Evolutionary conservation across 495 filamentous ascomycete species (phyloP).

Genomic region (Achaetomiella virescens): DNA sequence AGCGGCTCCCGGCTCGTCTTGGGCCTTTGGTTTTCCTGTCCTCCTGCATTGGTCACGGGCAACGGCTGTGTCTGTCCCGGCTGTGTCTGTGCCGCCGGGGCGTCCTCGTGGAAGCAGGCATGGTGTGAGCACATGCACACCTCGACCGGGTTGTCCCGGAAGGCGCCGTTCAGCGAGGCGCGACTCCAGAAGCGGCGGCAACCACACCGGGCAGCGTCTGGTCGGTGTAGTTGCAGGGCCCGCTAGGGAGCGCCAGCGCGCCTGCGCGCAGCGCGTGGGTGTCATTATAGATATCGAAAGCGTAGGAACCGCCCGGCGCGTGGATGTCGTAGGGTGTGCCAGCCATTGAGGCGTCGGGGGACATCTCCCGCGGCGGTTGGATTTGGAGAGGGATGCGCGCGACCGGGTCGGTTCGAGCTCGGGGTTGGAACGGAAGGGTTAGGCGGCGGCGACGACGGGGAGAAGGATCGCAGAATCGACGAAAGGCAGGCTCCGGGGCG

Average conservation of each 20-base stretch:
- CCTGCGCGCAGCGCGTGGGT: conserved; percentile 25
- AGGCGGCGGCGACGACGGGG: conserved; percentile 1
- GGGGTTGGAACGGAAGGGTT: background rate
- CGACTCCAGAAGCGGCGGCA: conserved; percentile 61
- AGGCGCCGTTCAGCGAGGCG: conserved; percentile 18
- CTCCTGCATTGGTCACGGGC: conserved; percentile 18
- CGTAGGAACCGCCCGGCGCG: conserved; percentile 36
- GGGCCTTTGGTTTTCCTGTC: conserved; percentile 44
- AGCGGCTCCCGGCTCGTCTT: conserved; percentile 35
- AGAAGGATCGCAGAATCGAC: background rate
- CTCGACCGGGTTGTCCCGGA: conserved; percentile 29
- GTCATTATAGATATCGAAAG: conserved; percentile 45
- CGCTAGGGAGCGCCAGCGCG: conserved; percentile 40
- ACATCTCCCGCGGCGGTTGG: conserved; percentile 27
- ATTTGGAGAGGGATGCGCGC: background rate
- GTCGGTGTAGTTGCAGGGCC: conserved; percentile 59
- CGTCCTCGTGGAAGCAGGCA: conserved; percentile 61
- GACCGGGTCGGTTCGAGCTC: background rate
- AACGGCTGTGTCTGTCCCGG: conserved; percentile 18
- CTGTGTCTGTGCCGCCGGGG: too few species aligned
- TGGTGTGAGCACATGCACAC: conserved; percentile 68
- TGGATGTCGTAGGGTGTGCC: conserved; percentile 38
- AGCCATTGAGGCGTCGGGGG: conserved; percentile 41
- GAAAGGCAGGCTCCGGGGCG: conserved; percentile 15
- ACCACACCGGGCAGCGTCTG: conserved; percentile 51